phyloP scores from a whole-genome alignment of 1,139 yeast genomes.

The Yamadazyma oceani region DNA sequence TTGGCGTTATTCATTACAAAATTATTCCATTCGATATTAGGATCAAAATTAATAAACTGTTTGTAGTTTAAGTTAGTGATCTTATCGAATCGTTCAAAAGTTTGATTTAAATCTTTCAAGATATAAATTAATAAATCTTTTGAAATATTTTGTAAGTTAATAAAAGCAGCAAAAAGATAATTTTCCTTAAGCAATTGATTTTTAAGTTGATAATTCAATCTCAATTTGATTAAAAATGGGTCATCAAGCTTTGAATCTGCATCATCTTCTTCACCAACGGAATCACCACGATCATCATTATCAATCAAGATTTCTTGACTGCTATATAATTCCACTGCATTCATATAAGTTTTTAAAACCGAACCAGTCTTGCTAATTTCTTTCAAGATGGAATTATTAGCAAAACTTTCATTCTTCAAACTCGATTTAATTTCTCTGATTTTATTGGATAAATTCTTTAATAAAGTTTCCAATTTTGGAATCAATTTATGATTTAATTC shows the following conservation, averaged over 20 bases:
- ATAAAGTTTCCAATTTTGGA: conserved; percentile 39
- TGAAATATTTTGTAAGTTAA: conserved; percentile 46
- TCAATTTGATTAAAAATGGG: conserved; percentile 43
- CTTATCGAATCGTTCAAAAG: conserved; percentile 38
- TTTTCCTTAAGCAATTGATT: conserved; percentile 45
- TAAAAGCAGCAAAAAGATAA: conserved; percentile 44
- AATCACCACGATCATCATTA: conserved; percentile 19
- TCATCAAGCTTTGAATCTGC: conserved; percentile 36
- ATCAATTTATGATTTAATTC: conserved; percentile 36
- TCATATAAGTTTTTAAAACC: conserved; percentile 30
- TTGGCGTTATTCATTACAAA: conserved; percentile 37
- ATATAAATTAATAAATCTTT: conserved; percentile 41
- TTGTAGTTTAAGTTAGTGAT: conserved; percentile 17
- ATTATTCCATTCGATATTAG: conserved; percentile 39
- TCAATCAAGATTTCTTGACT: conserved; percentile 23
- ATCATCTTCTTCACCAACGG: conserved; percentile 24
- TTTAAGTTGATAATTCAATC: conserved; percentile 43
- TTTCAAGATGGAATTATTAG: conserved; percentile 35
- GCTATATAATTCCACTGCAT: conserved; percentile 37
- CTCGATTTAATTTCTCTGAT: conserved; percentile 46
- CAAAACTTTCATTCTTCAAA: conserved; percentile 45
- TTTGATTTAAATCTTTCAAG: conserved; percentile 35
- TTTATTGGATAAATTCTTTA: conserved; percentile 38
- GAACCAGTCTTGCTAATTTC: conserved; percentile 45
- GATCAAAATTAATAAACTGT: conserved; percentile 20